phyloP scores from a whole-genome alignment of 352 stramenopile species.

The Pythium utonaiense region DNA sequence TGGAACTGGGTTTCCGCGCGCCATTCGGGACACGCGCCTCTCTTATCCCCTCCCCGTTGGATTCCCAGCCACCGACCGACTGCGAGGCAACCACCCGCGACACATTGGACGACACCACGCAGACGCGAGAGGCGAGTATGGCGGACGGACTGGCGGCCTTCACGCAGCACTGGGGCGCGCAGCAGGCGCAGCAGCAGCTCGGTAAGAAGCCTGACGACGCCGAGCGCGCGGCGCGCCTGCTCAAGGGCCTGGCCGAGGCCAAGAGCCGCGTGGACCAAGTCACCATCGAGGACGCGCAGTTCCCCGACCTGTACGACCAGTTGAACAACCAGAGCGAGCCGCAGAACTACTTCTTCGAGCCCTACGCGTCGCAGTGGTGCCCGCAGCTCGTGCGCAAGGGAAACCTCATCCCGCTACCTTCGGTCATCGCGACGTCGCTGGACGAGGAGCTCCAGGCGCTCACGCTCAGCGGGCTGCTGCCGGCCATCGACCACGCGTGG shows the following conservation, averaged over 20 bases:
- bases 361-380: constrained; percentile 78
- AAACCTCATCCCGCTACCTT: constrained; percentile 56
- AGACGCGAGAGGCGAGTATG: constrained; percentile 1
- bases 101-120: neutral
- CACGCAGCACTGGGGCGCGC: constrained; percentile 15
- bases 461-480: constrained; percentile 91
- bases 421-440: constrained; percentile 62
- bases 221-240: constrained; percentile 36
- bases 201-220: constrained; percentile 22
- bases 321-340: constrained; percentile 78
- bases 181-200: neutral
- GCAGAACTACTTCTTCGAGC: constrained; percentile 89
- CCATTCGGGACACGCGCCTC: constrained; percentile 20
- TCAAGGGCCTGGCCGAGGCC: constrained; percentile 68
- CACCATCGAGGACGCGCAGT: constrained; percentile 65
- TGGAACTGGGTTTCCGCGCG: neutral
- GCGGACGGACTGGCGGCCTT: constrained; percentile 21
- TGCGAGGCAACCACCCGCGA: neutral
- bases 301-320: constrained; percentile 76
- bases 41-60: constrained; percentile 1
- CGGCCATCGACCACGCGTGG: constrained; percentile 91
- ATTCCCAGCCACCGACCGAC: neutral
- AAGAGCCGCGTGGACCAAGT: constrained; percentile 77
- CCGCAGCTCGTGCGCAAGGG: constrained; percentile 78
- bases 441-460: constrained; percentile 64